phyloP scores from a whole-genome alignment of 306 rosid genomes.

The Vigna hirtella region DNA sequence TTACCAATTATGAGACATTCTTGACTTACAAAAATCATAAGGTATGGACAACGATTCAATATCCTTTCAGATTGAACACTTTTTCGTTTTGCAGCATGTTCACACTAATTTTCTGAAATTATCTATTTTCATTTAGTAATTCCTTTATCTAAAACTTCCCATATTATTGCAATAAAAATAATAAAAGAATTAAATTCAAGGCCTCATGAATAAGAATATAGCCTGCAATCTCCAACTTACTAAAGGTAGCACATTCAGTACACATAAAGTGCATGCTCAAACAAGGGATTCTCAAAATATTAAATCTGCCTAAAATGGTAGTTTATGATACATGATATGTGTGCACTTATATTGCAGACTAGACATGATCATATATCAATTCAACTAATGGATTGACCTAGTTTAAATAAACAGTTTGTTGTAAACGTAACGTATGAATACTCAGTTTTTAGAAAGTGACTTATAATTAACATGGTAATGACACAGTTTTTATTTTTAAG shows the following conservation, averaged over 20 bases:
- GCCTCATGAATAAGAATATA: conserved; percentile 1
- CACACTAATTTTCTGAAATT: background rate
- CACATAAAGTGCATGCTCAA: background rate
- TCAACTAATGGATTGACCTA: conserved; percentile 20
- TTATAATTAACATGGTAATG: conserved; percentile 8
- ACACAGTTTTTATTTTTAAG: conserved; percentile 8
- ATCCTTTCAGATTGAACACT: conserved; percentile 1
- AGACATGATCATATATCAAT: conserved; percentile 2
- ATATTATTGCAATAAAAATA: conserved; percentile 10
- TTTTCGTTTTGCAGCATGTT: conserved; percentile 16
- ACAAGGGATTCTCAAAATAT: conserved; percentile 1
- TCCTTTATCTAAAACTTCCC: background rate
- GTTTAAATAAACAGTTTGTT: conserved; percentile 7
- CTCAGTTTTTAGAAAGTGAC: background rate
- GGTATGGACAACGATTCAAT: conserved; percentile 13
- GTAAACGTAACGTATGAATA: conserved; percentile 2
- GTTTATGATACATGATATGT: background rate
- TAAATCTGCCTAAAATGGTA: conserved; percentile 11
- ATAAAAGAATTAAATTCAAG: background rate
- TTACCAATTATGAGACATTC: conserved; percentile 28
- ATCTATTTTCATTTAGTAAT: background rate
- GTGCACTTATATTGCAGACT: background rate
- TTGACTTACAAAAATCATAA: conserved; percentile 32
- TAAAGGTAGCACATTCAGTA: background rate
- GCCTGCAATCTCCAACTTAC: background rate